Percentiles rank a stretch among this genome's conserved stretches.
Evolutionary conservation across 1,284 basidiomycete genomes (phyloP).

Genomic region (Microbotryum violaceum): DNA sequence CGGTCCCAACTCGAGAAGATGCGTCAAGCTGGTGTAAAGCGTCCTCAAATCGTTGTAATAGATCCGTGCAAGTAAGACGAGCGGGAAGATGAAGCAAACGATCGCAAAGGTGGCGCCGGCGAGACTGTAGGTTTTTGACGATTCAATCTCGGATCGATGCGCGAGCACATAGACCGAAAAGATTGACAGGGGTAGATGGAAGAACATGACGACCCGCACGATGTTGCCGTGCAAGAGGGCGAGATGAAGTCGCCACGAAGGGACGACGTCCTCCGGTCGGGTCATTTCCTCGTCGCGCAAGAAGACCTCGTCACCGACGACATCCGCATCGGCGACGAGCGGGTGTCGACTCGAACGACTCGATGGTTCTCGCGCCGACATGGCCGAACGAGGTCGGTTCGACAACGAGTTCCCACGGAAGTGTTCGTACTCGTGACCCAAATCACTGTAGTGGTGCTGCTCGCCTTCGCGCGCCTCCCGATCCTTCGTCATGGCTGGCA

Average conservation of each 20-base stretch:
- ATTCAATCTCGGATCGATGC: conserved; percentile 48
- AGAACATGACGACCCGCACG: conserved; percentile 76
- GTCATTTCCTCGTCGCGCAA: conserved; percentile 11
- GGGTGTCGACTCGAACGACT: no score
- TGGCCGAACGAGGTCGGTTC: no score
- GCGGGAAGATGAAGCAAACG: conserved; percentile 68
- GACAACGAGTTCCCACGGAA: no score
- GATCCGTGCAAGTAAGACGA: conserved; percentile 64
- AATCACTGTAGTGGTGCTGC: conserved; percentile 5
- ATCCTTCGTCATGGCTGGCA: not conserved
- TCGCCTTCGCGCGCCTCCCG: not conserved
- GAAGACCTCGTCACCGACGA: conserved; percentile 21
- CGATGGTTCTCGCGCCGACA: no score
- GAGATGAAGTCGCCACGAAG: conserved; percentile 21
- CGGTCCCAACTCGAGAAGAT: conserved; percentile 82
- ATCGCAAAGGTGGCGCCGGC: conserved; percentile 69
- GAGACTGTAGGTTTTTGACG: conserved; percentile 50
- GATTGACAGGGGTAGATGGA: conserved; percentile 87
- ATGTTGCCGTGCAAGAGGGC: conserved; percentile 68
- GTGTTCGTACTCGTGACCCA: conserved; percentile 1
- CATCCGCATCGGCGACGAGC: conserved; percentile 11
- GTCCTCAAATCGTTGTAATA: conserved; percentile 74
- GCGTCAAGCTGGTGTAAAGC: conserved; percentile 87
- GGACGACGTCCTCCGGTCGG: conserved; percentile 10
- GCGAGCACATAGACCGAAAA: conserved; percentile 83